Evolutionary conservation across 768 basidiomycete species (phyloP).

Genomic region (Psilocybe cubensis): DNA sequence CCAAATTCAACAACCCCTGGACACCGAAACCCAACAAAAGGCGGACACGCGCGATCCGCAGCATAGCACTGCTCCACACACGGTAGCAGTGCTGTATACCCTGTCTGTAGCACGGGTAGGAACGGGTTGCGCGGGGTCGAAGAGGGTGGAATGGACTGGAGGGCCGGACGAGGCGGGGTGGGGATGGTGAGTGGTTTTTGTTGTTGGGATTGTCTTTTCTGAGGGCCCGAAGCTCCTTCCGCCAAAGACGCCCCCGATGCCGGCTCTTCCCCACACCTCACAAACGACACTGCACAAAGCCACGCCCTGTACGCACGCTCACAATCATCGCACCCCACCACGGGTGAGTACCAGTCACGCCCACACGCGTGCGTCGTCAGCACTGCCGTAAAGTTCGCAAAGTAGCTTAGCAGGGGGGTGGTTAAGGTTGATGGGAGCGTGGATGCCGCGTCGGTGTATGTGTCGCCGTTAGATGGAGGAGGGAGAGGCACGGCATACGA

Average conservation of each 20-base stretch:
- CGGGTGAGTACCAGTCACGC: constrained; percentile 77
- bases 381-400: constrained; percentile 76
- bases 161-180: constrained; percentile 51
- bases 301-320: constrained; percentile 73
- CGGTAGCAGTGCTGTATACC: constrained; percentile 71
- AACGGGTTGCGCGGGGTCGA: constrained; percentile 45
- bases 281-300: constrained; percentile 76
- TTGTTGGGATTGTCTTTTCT: constrained; percentile 33
- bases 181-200: constrained; percentile 25
- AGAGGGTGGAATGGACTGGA: constrained; percentile 46
- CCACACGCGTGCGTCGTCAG: constrained; percentile 80
- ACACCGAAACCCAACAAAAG: constrained; percentile 71
- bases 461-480: constrained; percentile 41
- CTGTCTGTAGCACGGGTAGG: constrained; percentile 44
- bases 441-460: constrained; percentile 36
- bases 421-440: constrained; percentile 52
- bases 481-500: constrained; percentile 73
- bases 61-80: constrained; percentile 80
- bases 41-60: constrained; percentile 78
- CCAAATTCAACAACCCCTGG: constrained; percentile 51
- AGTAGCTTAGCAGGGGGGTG: constrained; percentile 53
- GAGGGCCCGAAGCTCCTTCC: constrained; percentile 22
- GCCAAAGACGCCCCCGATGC: too few species aligned
- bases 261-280: constrained; percentile 70
- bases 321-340: constrained; percentile 79